Conservation (phyloP, 78 protist species). For the Parvularia atlantis region DNA sequence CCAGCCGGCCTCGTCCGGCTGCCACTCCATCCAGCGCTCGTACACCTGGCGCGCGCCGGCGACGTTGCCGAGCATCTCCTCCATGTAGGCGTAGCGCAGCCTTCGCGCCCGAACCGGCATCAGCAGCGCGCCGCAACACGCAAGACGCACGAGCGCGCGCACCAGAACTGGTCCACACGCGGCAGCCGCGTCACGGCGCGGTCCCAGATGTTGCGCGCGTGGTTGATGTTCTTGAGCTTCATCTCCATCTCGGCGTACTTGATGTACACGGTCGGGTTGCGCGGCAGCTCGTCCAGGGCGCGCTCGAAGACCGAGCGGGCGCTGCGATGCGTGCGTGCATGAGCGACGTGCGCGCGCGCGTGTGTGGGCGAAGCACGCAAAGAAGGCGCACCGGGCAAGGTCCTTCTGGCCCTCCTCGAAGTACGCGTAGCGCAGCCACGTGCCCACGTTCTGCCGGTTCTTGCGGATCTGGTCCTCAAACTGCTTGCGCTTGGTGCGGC, state of each 20-base stretch:
- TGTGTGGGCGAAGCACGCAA: neutral
- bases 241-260: constrained; percentile 97
- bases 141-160: neutral
- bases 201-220: constrained; percentile 93
- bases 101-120: neutral
- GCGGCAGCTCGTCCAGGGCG: constrained; percentile 57
- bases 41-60: constrained; percentile 78
- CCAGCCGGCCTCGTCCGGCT: constrained; percentile 87
- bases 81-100: constrained; percentile 83
- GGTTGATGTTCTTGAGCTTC: constrained; percentile 67
- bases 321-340: constrained; percentile 14
- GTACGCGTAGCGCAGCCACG: constrained; percentile 74
- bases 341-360: no score
- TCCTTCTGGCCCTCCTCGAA: constrained; percentile 92
- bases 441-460: neutral
- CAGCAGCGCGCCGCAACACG: neutral
- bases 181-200: constrained; percentile 92
- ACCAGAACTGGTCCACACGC: constrained; percentile 81
- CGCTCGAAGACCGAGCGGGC: constrained; percentile 90
- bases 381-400: constrained; percentile 26
- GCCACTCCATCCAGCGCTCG: constrained; percentile 93
- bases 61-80: constrained; percentile 89
- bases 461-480: constrained; percentile 47
- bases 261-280: constrained; percentile 58
- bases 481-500: constrained; percentile 60